Conservation (phyloP, 75 land plant species). For the Cunninghamia lanceolata region DNA sequence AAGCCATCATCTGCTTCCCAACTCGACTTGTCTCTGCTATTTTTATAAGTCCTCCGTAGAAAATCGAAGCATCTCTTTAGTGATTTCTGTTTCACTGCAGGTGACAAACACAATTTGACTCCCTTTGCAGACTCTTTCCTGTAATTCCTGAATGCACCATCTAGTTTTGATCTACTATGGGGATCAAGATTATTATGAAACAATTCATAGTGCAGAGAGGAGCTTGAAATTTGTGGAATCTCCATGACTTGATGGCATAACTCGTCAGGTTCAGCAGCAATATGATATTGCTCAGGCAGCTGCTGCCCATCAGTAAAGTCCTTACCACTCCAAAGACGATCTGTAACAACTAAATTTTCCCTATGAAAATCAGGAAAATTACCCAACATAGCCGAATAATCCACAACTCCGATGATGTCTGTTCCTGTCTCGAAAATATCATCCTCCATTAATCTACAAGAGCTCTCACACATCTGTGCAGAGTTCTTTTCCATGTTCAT, state of each 20-base stretch:
- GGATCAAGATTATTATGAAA: not conserved
- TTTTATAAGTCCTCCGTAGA: not conserved
- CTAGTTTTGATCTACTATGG: not conserved
- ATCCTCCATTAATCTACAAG: too few species aligned
- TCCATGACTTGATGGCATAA: too few species aligned
- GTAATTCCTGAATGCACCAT: not conserved
- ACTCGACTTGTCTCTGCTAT: not conserved
- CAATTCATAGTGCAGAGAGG: not conserved
- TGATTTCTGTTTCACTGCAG: not conserved
- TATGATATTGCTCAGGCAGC: too few species aligned
- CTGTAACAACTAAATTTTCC: not conserved
- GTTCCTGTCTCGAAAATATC: too few species aligned
- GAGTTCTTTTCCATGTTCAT: not conserved
- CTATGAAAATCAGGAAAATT: too few species aligned
- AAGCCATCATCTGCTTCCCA: not conserved
- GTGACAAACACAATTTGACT: not conserved
- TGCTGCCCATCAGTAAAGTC: not conserved
- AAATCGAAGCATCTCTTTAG: not conserved
- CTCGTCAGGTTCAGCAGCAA: not conserved
- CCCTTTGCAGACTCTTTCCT: not conserved
- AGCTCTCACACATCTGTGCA: too few species aligned
- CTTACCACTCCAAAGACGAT: not conserved
- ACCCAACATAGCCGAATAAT: too few species aligned
- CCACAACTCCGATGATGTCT: too few species aligned
- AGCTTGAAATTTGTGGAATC: not conserved